Base-by-base conservation (phyloP, 345 rosid genomes). In the Salix arbutifolia region DNA sequence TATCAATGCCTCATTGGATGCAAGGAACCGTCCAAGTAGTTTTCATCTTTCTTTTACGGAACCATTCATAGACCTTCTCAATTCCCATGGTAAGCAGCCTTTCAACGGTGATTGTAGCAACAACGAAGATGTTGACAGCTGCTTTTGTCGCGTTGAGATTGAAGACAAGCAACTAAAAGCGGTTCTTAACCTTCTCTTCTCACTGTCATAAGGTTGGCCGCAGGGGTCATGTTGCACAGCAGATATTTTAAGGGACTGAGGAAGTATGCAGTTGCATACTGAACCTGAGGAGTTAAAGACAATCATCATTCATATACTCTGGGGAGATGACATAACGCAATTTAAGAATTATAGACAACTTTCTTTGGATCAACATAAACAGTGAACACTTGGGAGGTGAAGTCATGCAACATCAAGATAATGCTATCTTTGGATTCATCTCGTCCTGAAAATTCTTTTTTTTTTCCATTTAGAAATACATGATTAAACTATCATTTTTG, bases 191-290 rank as follows among this genome's bases (percentile, higher is more conserved):
- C 89, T 87, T 84, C 85, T 89, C 83, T 72, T 92, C 74, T 96
- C 99, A 35, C 91, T 89, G n/a, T 96, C 97, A 2, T 68, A 80
- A 0, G 77, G 86, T 75, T 92, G 85, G 42, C 79, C 83, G 67
- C 85, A 79, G 4, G 96, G 92, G 60, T 94, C 93, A 14, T 88
- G 92, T 50, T 50, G 78, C 46, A 89, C 94, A 10, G 88, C 86
- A 19, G 95, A 79, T 10, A 86, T 85, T 86, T 89, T 91, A 26
- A 96, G 92, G 65, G 96, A 78, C 78, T 96, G 92, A 0, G 99
- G 96, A 76, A 96, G 97, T 38, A 96, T 78, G 82, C 97, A 96
- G 82, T 90, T 96, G 88, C 99, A 96, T 58, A 88, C 74, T 48
- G 98, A 92, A 84, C 99, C 99, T 96, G 70, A 9, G 28, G 64